Evolutionary conservation across 148 eudicot genomes (phyloP).

Genomic region (Chenopodium berlandieri): DNA sequence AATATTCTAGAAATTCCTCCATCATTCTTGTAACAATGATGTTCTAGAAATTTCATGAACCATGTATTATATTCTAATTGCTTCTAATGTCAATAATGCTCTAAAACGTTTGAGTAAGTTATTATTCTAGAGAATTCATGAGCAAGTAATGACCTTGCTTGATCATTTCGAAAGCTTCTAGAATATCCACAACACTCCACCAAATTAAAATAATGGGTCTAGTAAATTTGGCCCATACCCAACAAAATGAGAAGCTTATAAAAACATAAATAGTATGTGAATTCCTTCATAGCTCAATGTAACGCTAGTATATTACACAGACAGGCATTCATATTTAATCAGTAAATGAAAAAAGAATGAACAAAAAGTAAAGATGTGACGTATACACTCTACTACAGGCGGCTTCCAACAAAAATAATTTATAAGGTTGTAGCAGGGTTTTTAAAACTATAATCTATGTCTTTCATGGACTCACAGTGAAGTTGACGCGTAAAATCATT

Average conservation of each 20-base stretch:
- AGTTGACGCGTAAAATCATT: constrained; percentile 59
- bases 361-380: background rate
- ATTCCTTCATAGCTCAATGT: background rate
- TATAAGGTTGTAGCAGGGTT: constrained; percentile 1
- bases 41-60: too few relatives aligned
- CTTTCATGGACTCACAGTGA: constrained; percentile 42
- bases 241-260: background rate
- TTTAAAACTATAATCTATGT: background rate
- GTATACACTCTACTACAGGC: background rate
- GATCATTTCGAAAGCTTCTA: too few relatives aligned
- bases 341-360: background rate
- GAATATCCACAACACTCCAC: too few relatives aligned
- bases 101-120: too few relatives aligned
- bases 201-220: too few relatives aligned
- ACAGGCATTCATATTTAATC: background rate
- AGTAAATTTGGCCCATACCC: too few relatives aligned
- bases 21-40: too few relatives aligned
- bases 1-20: too few relatives aligned
- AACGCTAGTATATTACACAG: background rate
- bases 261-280: background rate
- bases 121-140: too few relatives aligned
- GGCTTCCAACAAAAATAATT: background rate
- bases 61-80: too few relatives aligned
- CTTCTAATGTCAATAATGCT: too few relatives aligned
- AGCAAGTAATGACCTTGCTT: too few relatives aligned